Conservation (phyloP, 176 grass and related monocot species). For the Tuctoria greenei region DNA sequence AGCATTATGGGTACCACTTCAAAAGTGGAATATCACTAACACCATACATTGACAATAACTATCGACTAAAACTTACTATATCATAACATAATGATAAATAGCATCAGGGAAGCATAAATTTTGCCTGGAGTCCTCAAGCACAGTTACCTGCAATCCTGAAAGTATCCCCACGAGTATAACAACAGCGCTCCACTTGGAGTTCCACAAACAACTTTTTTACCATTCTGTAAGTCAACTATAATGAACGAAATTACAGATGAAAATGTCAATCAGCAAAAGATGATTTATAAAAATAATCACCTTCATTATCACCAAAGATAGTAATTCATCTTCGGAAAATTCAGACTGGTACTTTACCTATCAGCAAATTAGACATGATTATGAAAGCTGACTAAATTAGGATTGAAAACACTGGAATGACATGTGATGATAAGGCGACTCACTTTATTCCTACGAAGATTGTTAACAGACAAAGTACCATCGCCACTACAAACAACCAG, state of each 20-base stretch:
- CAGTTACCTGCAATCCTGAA: conserved; percentile 92
- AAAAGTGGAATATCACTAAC: not conserved
- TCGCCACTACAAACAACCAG: conserved; percentile 65
- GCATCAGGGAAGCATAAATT: not conserved
- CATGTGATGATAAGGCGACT: conserved; percentile 32
- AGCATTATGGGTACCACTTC: not conserved
- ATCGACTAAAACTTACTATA: not conserved
- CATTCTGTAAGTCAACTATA: conserved; percentile 32
- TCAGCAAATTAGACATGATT: conserved; percentile 24
- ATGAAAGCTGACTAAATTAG: not conserved
- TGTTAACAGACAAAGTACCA: conserved; percentile 84
- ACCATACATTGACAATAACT: not conserved
- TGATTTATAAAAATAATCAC: conserved; percentile 19
- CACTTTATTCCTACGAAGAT: conserved; percentile 78
- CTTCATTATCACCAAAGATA: conserved; percentile 91
- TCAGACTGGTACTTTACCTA: conserved; percentile 82
- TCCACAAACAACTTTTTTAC: conserved; percentile 85
- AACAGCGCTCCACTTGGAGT: conserved; percentile 80
- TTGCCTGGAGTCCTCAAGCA: not conserved
- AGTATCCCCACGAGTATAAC: conserved; percentile 92
- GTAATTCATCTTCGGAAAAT: conserved; percentile 95
- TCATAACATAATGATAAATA: not conserved
- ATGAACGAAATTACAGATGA: not conserved
- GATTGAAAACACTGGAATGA: not conserved
- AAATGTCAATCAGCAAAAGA: not conserved